Base-by-base conservation (phyloP, 2,329 filamentous ascomycete species). In the Fonsecaea nubica region DNA sequence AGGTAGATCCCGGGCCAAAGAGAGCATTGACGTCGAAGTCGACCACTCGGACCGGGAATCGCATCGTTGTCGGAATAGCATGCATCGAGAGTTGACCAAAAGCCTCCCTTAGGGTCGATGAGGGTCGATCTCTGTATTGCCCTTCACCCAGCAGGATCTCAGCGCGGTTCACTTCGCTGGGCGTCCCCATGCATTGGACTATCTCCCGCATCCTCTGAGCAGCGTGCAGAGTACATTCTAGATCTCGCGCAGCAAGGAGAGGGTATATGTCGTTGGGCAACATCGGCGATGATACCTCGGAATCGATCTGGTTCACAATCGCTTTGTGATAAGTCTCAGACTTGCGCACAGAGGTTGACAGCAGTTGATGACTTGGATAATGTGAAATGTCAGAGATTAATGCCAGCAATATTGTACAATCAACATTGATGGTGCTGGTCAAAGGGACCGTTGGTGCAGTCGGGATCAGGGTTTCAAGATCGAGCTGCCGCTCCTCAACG, bases 341-440 rank as follows among this genome's bases (percentile, higher is more conserved):
- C 54, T 83, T 80, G 2, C 77, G 72, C 33, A 80, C 60, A 25
- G 48, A 53, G 79, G 42, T 77, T 74, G 67, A 45, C 18, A 63
- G 63, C 12, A 67, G 60, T 79, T 78, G 42, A 73, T 71, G 53
- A 2, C 60, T 35, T 63, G 76, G 74, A 38, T 78, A 78, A 74
- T 93, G 89, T 1, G 89, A 90, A 32, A 93, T 87, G 72, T 93
- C 91, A 0, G 90, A 92, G 1, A 90, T 85, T 2, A 93, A 80
- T 4, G 90, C 90, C 4, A 93, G 84, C 5, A 93, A 82, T 55
- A 92, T 86, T 1, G 90, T 92, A 70, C 81, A 82, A 68, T 85
- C 82, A 56, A 83, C 77, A 69, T 83, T 83, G 52, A 84, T 68
- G 10, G 76, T 78, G 9, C 76, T 52, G n/a, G 80, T 82, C 69